Conservation (phyloP, 495 filamentous ascomycete species). For the Penicillium atrosanguineum region DNA sequence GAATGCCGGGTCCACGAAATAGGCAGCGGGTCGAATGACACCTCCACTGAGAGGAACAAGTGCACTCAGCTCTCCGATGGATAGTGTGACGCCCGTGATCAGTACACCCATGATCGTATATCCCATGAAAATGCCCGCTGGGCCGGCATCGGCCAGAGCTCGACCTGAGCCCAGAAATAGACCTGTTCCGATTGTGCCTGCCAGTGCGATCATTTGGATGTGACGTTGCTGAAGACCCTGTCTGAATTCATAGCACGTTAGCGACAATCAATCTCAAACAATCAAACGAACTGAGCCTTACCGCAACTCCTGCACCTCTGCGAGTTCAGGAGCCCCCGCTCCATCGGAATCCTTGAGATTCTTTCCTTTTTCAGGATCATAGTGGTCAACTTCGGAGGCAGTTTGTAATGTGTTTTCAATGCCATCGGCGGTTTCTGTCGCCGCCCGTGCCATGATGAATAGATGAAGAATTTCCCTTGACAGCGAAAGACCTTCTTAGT, state of each 20-base stretch:
- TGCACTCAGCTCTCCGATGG: slow-evolving; percentile 26
- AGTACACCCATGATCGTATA: slow-evolving; percentile 25
- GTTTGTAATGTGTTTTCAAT: not conserved
- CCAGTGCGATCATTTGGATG: slow-evolving; percentile 46
- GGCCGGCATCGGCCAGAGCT: slow-evolving; percentile 57
- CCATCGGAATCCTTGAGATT: not conserved
- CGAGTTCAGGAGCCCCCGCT: not conserved
- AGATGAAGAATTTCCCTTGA: not conserved
- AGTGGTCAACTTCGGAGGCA: not conserved
- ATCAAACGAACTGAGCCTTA: not conserved
- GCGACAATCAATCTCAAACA: not conserved
- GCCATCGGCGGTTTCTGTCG: not conserved
- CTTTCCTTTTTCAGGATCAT: not conserved
- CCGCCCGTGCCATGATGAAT: not conserved
- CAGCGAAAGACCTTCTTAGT: not conserved
- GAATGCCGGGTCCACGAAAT: slow-evolving; percentile 30
- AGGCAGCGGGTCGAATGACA: slow-evolving; percentile 26
- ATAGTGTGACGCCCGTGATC: slow-evolving; percentile 20
- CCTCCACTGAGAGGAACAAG: slow-evolving; percentile 29
- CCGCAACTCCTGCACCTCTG: not conserved
- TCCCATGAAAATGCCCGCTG: slow-evolving; percentile 44
- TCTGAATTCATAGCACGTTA: not conserved
- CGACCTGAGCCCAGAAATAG: slow-evolving; percentile 46
- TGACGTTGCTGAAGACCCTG: slow-evolving; percentile 26
- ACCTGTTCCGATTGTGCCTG: slow-evolving; percentile 37